A percentile compares a stretch with the other conserved stretches of the same genome.
phyloP scores from a whole-genome alignment of 768 basidiomycete genomes.

The Mycena belliarum region DNA sequence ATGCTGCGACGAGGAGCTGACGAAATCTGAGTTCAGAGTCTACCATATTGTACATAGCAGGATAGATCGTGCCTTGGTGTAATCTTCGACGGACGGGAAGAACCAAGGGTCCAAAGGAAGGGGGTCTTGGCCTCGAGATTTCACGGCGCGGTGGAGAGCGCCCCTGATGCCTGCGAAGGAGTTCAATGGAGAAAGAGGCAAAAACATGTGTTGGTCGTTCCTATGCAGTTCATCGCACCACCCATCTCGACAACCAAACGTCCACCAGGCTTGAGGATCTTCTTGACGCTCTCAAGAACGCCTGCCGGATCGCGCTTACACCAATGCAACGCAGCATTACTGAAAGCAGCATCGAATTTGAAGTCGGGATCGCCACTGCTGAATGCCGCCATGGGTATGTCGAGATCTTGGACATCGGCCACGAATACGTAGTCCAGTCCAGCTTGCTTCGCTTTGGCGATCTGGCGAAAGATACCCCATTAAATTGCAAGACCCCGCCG shows the following conservation, averaged over 20 bases:
- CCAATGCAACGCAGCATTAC: slow-evolving; percentile 83
- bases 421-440: slow-evolving; percentile 50
- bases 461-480: slow-evolving; percentile 35
- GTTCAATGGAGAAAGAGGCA: neutral
- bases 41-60: too few relatives aligned
- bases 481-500: neutral
- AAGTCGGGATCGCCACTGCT: slow-evolving; percentile 32
- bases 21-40: neutral
- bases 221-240: slow-evolving; percentile 70
- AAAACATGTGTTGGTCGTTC: slow-evolving; percentile 40
- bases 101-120: slow-evolving; percentile 76
- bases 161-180: slow-evolving; percentile 58
- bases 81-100: slow-evolving; percentile 74
- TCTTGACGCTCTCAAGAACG: slow-evolving; percentile 62
- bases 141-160: slow-evolving; percentile 55
- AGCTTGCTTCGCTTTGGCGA: slow-evolving; percentile 50
- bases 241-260: slow-evolving; percentile 79
- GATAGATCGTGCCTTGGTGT: slow-evolving; percentile 49
- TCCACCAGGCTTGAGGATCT: slow-evolving; percentile 67
- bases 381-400: slow-evolving; percentile 31
- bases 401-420: slow-evolving; percentile 54
- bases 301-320: slow-evolving; percentile 72
- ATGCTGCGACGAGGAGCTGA: slow-evolving; percentile 56
- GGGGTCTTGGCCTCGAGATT: slow-evolving; percentile 58
- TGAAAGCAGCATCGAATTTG: slow-evolving; percentile 75